These are phyloP conservation scores for Trichopus zeylanicus DNA, from an alignment of 116 monocot species.

Conservation along the genomic window DNA sequence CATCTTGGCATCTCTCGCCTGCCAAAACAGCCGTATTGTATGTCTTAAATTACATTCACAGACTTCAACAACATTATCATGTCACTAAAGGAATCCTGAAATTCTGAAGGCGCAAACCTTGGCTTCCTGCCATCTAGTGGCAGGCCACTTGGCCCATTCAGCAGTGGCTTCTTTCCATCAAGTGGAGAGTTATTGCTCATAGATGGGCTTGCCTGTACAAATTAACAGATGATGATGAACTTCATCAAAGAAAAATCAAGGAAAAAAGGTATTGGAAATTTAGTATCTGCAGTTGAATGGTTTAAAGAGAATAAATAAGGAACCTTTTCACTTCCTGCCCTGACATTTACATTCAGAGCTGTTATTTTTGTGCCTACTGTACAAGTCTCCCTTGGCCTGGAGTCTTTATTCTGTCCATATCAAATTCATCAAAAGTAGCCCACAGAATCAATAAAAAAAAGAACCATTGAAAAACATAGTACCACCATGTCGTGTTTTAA, in stretches of 20 bases:
- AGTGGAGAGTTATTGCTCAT: not conserved
- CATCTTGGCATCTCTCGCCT: slow-evolving; percentile 40
- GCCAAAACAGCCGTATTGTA: slow-evolving; percentile 1
- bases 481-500: too few species aligned
- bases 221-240: not conserved
- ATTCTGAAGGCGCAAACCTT: too few species aligned
- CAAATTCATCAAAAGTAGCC: too few species aligned
- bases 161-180: slow-evolving; percentile 8
- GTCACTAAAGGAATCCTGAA: not conserved
- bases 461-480: not conserved
- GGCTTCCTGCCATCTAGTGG: slow-evolving; percentile 30
- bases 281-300: not conserved
- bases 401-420: not conserved
- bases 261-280: not conserved
- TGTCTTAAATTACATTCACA: not conserved
- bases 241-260: not conserved
- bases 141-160: not conserved
- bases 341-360: not conserved
- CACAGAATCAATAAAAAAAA: not conserved
- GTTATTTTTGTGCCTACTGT: not conserved
- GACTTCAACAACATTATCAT: not conserved
- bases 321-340: slow-evolving; percentile 21
- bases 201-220: slow-evolving; percentile 9
- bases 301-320: not conserved
- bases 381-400: not conserved